Evolutionary conservation across 1,284 basidiomycete genomes (phyloP).

Genomic region (Anthracocystis panici-leucophaei): DNA sequence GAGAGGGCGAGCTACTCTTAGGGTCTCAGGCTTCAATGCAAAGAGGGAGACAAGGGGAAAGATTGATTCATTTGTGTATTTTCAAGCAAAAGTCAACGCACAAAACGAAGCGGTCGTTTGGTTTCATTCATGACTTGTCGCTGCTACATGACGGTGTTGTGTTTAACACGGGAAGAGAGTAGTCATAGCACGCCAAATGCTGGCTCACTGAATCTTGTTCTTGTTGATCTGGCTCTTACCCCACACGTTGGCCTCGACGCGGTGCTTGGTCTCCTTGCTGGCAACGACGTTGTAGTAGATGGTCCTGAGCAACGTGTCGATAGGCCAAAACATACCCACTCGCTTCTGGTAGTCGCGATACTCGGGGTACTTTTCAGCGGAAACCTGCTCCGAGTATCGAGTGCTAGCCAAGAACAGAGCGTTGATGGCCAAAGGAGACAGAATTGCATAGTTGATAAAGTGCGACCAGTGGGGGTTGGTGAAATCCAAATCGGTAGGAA

Average conservation of each 20-base stretch:
- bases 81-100: background rate
- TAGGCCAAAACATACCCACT: conserved; percentile 84
- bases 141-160: no score
- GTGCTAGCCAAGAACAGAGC: conserved; percentile 72
- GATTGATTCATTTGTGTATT: background rate
- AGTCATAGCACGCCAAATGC: background rate
- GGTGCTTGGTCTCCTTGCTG: conserved; percentile 28
- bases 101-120: background rate
- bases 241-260: conserved; percentile 60
- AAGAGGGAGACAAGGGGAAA: background rate
- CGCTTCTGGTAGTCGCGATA: conserved; percentile 81
- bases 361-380: conserved; percentile 80
- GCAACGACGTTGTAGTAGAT: conserved; percentile 64
- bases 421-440: conserved; percentile 61
- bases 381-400: conserved; percentile 82
- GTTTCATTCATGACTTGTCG: background rate
- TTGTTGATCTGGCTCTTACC: conserved; percentile 37
- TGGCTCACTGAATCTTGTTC: conserved; percentile 38
- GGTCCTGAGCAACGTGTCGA: conserved; percentile 72
- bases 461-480: conserved; percentile 58
- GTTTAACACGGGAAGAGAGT: background rate
- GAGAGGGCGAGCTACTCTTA: background rate
- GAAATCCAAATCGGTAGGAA: conserved; percentile 73
- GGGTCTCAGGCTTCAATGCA: no score
- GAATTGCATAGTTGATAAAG: conserved; percentile 64